Conservation (phyloP, 331 rosid genomes). For the Saraca asoca region DNA sequence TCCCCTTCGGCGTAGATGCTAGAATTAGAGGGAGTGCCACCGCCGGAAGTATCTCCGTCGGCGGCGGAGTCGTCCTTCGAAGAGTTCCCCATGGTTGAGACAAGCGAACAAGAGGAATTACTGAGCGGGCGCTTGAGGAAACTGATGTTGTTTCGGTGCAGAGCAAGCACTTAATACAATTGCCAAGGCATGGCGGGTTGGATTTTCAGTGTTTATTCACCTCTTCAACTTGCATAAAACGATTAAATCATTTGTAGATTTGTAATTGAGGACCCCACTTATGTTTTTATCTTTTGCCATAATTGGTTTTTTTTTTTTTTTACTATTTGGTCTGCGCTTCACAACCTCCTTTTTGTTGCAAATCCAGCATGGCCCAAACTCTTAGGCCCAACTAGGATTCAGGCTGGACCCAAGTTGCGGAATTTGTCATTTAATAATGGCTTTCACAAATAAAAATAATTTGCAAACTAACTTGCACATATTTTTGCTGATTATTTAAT, state of each 20-base stretch:
- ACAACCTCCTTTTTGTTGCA: no score
- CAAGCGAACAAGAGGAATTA: not conserved
- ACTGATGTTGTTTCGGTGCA: not conserved
- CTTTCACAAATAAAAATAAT: no score
- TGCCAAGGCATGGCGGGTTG: not conserved
- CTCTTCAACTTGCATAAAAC: not conserved
- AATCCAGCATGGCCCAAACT: not conserved
- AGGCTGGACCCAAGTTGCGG: not conserved
- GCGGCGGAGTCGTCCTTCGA: conserved; percentile 57
- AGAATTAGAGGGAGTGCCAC: conserved; percentile 55
- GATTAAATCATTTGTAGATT: not conserved
- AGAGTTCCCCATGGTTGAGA: conserved; percentile 55
- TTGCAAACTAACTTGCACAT: no score
- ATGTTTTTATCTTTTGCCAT: not conserved
- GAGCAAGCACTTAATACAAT: not conserved
- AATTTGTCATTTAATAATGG: no score
- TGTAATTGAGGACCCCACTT: conserved; percentile 1
- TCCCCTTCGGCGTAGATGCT: conserved; percentile 62
- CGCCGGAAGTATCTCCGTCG: conserved; percentile 66
- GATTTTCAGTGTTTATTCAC: not conserved
- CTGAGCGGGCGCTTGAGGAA: conserved; percentile 4
- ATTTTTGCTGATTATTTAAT: no score
- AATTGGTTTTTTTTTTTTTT: no score
- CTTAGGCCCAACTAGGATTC: not conserved
- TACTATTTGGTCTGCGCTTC: no score